These are phyloP conservation scores for Deinandra increscens DNA, from an alignment of 129 eudicot species.

Conservation along the genomic window DNA sequence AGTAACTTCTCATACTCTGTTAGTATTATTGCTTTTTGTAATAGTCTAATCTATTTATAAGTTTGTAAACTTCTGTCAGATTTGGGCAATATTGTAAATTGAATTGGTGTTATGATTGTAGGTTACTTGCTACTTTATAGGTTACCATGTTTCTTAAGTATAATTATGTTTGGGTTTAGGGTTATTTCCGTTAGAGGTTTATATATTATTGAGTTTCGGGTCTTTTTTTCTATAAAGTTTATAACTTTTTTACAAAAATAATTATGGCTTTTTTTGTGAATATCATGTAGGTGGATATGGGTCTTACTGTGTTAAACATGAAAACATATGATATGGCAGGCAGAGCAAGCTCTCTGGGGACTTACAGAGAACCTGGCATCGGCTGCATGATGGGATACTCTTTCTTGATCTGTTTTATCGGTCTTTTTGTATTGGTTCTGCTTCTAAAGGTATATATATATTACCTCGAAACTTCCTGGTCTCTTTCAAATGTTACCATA, in stretches of 20 bases:
- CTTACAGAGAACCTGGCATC: slow-evolving; percentile 62
- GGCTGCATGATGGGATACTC: slow-evolving; percentile 79
- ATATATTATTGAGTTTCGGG: not conserved
- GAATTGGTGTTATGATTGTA: too few relatives aligned
- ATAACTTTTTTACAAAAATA: not conserved
- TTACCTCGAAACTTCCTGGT: not conserved
- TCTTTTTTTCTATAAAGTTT: not conserved
- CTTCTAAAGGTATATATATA: slow-evolving; percentile 61
- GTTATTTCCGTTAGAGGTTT: slow-evolving; percentile 75
- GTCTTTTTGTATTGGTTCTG: slow-evolving; percentile 79
- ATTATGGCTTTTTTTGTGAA: slow-evolving; percentile 7
- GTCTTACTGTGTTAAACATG: slow-evolving; percentile 71
- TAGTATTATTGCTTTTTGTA: too few relatives aligned
- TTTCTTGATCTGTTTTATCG: slow-evolving; percentile 72
- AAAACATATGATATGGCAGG: slow-evolving; percentile 72
- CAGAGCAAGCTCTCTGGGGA: slow-evolving; percentile 46
- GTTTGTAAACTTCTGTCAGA: too few relatives aligned
- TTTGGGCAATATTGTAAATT: too few relatives aligned
- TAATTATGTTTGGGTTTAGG: too few relatives aligned
- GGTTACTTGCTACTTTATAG: too few relatives aligned
- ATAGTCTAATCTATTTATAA: too few relatives aligned
- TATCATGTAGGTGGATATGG: slow-evolving; percentile 68
- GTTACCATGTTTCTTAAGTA: too few relatives aligned
- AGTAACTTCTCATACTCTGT: too few relatives aligned
- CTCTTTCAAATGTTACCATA: not conserved